These are phyloP conservation scores for Brasilioporus rufonigricans DNA, from an alignment of 768 basidiomycete species.

Conservation along the genomic window DNA sequence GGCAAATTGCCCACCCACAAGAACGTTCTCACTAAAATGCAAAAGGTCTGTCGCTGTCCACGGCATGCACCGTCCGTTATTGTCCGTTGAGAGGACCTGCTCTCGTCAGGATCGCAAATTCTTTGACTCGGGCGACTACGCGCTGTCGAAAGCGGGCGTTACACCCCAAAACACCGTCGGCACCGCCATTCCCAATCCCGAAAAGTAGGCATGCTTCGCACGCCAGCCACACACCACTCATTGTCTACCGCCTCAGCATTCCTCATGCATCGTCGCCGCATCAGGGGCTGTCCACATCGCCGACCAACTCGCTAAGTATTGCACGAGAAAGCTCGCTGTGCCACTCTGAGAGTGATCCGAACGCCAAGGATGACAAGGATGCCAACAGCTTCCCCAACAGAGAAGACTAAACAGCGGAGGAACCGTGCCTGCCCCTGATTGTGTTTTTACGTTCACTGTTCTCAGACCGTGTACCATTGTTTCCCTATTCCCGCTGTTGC, in stretches of 20 bases:
- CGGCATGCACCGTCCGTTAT: background rate
- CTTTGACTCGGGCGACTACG: conserved; percentile 99
- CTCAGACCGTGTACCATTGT: conserved; percentile 12
- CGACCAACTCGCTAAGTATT: conserved; percentile 66
- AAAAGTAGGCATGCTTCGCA: conserved; percentile 62
- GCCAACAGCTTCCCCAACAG: conserved; percentile 1
- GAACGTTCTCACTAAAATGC: conserved; percentile 91
- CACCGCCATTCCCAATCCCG: conserved; percentile 96
- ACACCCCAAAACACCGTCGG: conserved; percentile 87
- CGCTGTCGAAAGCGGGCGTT: conserved; percentile 91
- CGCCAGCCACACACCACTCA: background rate
- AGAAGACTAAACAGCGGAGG: conserved; percentile 15
- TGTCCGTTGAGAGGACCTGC: conserved; percentile 8
- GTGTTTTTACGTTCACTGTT: conserved; percentile 1
- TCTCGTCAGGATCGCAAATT: conserved; percentile 90
- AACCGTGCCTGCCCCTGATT: background rate
- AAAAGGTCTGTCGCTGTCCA: conserved; percentile 82
- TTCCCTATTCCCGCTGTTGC: conserved; percentile 18
- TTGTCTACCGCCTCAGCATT: conserved; percentile 51
- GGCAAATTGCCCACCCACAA: conserved; percentile 97
- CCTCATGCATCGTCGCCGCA: conserved; percentile 81
- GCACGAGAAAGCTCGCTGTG: conserved; percentile 57
- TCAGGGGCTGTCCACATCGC: conserved; percentile 66
- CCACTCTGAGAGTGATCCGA: conserved; percentile 23
- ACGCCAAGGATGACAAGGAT: conserved; percentile 18